phyloP scores from a whole-genome alignment of 768 basidiomycete species.

The Mycena venus region DNA sequence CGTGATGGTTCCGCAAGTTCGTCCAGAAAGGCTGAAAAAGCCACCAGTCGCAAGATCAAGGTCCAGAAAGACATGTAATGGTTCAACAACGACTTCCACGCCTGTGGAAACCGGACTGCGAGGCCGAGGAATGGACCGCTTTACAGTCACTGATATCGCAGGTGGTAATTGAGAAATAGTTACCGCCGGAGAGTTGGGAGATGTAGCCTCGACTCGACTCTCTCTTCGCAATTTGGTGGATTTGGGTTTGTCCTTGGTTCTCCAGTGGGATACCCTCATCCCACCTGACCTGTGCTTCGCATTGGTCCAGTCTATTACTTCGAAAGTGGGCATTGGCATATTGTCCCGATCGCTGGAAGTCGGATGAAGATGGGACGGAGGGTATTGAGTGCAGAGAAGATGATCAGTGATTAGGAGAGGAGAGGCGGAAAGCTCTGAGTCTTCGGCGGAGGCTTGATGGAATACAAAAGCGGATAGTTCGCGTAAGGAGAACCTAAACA shows the following conservation, averaged over 20 bases:
- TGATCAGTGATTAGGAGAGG: constrained; percentile 85
- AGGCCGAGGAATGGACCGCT: constrained; percentile 24
- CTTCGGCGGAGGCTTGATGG: constrained; percentile 32
- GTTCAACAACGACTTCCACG: constrained; percentile 61
- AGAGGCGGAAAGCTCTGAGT: constrained; percentile 52
- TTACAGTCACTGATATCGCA: constrained; percentile 11
- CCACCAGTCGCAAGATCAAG: constrained; percentile 59
- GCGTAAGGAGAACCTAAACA: constrained; percentile 49
- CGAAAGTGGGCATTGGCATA: constrained; percentile 65
- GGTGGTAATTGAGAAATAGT: constrained; percentile 24
- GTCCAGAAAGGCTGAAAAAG: constrained; percentile 62
- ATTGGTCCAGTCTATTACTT: constrained; percentile 74
- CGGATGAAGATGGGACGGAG: constrained; percentile 58
- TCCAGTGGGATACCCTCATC: constrained; percentile 75
- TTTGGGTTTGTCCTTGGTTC: constrained; percentile 57
- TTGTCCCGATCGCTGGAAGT: constrained; percentile 37
- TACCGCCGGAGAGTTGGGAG: constrained; percentile 30
- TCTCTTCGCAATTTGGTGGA: constrained; percentile 32
- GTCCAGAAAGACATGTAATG: constrained; percentile 86
- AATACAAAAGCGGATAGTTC: constrained; percentile 75
- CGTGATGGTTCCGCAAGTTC: constrained; percentile 41
- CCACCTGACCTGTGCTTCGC: constrained; percentile 53
- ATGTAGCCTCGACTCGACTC: constrained; percentile 28
- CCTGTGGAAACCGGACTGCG: constrained; percentile 24
- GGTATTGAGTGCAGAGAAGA: constrained; percentile 72